These are phyloP conservation scores for Debaryomyces robertsiae DNA, from an alignment of 1,139 yeast species.

Conservation along the genomic window DNA sequence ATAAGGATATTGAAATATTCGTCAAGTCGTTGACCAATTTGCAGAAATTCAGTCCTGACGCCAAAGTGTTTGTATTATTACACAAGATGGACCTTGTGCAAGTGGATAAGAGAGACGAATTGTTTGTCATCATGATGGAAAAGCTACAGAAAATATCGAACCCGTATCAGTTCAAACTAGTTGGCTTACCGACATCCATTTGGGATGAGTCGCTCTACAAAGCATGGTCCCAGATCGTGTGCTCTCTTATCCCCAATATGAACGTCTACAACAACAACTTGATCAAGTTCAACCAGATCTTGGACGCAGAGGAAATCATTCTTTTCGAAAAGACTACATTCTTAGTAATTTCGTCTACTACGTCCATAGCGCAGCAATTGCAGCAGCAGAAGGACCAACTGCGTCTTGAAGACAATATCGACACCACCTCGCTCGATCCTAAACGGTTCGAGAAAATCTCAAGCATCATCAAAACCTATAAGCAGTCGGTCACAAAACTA, in stretches of 20 bases:
- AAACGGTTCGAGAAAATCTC: conserved; percentile 93
- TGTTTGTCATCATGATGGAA: conserved; percentile 81
- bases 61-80: conserved; percentile 85
- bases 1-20: conserved; percentile 91
- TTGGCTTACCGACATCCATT: conserved; percentile 94
- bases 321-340: conserved; percentile 93
- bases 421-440: conserved; percentile 59
- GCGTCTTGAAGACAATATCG: conserved; percentile 11
- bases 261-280: conserved; percentile 75
- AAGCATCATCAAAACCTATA: conserved; percentile 90
- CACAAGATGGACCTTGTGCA: conserved; percentile 98
- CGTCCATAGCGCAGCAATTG: conserved; percentile 35
- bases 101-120: conserved; percentile 79
- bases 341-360: conserved; percentile 79
- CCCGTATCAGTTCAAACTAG: conserved; percentile 74
- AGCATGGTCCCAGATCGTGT: conserved; percentile 97
- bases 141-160: conserved; percentile 75
- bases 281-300: conserved; percentile 68
- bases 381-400: conserved; percentile 14
- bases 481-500: conserved; percentile 87
- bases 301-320: conserved; percentile 89
- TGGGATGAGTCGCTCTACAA: conserved; percentile 97
- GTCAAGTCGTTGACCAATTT: conserved; percentile 80
- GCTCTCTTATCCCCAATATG: conserved; percentile 93
- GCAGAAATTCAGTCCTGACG: conserved; percentile 84